Percentiles rank a stretch among this genome's conserved stretches.
Conservation (phyloP, 1,284 basidiomycete genomes). For the Irpex lacteus region DNA sequence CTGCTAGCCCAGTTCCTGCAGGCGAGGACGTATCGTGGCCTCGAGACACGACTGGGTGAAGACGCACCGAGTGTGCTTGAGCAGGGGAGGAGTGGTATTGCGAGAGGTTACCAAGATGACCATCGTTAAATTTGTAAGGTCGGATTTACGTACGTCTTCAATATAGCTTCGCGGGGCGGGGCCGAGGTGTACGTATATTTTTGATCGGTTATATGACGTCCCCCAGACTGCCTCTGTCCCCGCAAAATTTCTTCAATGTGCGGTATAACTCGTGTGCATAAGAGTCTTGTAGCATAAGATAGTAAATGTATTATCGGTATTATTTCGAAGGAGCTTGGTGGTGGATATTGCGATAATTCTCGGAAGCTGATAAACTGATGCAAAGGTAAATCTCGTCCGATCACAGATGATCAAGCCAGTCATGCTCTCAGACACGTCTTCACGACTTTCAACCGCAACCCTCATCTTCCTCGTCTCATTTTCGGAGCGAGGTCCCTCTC, state of each 20-base stretch:
- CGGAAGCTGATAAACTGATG: too few relatives aligned
- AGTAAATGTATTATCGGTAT: too few relatives aligned
- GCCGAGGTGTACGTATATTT: neutral
- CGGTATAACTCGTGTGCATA: neutral
- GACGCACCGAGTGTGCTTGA: constrained; percentile 83
- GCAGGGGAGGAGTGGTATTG: constrained; percentile 88
- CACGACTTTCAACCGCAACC: neutral
- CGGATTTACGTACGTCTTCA: neutral
- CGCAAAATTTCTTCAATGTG: neutral
- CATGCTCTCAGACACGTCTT: neutral
- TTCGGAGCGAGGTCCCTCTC: neutral
- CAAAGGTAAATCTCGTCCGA: too few relatives aligned
- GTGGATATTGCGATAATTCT: too few relatives aligned
- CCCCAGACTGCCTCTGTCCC: neutral
- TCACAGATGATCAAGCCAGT: neutral
- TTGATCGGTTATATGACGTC: neutral
- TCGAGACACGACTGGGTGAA: constrained; percentile 79
- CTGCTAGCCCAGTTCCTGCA: constrained; percentile 63
- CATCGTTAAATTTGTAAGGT: constrained; percentile 15
- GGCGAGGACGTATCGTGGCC: constrained; percentile 74
- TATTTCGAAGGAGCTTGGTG: too few relatives aligned
- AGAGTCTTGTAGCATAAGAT: neutral
- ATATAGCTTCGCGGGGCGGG: neutral
- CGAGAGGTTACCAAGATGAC: constrained; percentile 78
- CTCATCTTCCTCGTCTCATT: neutral